These are phyloP conservation scores for Massarina eburnea DNA, from an alignment of 2,329 filamentous ascomycete species.

Conservation along the genomic window DNA sequence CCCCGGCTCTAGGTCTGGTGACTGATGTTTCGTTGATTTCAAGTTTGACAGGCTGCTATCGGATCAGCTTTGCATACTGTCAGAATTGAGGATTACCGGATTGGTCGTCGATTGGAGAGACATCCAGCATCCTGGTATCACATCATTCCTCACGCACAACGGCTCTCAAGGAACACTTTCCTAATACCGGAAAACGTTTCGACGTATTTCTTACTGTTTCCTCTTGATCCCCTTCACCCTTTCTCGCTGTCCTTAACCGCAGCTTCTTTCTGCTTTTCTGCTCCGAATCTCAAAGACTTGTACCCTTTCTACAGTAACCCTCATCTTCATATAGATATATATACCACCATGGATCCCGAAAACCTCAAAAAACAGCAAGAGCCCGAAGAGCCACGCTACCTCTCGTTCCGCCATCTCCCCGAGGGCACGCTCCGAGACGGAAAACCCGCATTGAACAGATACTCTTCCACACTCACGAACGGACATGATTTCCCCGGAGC, in stretches of 20 bases:
- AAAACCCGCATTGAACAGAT: constrained; percentile 74
- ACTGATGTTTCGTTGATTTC: constrained; percentile 5
- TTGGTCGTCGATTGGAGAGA: neutral
- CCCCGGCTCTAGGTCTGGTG: constrained; percentile 14
- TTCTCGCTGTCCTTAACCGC: no score
- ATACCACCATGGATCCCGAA: constrained; percentile 35
- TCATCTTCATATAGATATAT: neutral
- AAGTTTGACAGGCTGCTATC: constrained; percentile 12
- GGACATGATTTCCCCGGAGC: constrained; percentile 90
- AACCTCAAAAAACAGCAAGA: constrained; percentile 40
- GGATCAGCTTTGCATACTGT: neutral
- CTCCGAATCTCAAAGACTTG: no score
- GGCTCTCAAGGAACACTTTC: no score
- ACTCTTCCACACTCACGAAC: constrained; percentile 78
- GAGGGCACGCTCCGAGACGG: constrained; percentile 58
- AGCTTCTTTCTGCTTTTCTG: no score
- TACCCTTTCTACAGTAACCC: neutral
- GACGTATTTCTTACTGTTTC: no score
- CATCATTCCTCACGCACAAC: neutral
- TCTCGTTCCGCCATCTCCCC: constrained; percentile 59
- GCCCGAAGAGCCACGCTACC: constrained; percentile 50
- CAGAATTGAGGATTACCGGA: neutral
- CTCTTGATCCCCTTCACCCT: no score
- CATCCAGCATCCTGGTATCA: neutral
- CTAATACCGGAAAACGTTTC: neutral